These are phyloP conservation scores for Eucalyptus tenuipes DNA, from an alignment of 345 rosid species.

Conservation along the genomic window DNA sequence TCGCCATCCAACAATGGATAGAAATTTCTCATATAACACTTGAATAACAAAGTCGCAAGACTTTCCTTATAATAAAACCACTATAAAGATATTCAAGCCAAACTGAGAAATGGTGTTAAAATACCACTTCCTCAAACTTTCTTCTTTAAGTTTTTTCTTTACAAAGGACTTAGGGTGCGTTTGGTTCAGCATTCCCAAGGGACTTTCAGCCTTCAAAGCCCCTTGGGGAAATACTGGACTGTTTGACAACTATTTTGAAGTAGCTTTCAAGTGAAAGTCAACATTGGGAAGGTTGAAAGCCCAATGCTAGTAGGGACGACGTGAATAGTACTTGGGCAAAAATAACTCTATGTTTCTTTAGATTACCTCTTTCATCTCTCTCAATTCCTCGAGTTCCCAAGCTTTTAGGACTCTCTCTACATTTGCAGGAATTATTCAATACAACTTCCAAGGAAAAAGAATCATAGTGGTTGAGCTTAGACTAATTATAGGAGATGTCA, in stretches of 20 bases:
- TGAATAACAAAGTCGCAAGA: neutral
- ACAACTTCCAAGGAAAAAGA: neutral
- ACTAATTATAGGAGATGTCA: neutral
- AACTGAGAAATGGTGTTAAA: conserved; percentile 34
- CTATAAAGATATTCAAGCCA: neutral
- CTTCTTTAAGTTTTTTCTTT: conserved; percentile 46
- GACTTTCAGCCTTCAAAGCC: no score
- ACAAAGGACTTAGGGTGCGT: conserved; percentile 69
- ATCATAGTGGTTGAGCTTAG: neutral
- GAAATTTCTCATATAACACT: no score
- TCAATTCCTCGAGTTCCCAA: conserved; percentile 61
- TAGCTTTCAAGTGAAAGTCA: no score
- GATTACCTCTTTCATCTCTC: conserved; percentile 89
- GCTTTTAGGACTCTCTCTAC: conserved; percentile 14
- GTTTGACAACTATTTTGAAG: no score
- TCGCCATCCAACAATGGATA: no score
- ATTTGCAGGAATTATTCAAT: neutral
- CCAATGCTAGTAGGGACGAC: no score
- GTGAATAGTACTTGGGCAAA: neutral
- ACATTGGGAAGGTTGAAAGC: neutral
- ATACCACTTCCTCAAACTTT: conserved; percentile 63
- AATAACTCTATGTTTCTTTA: neutral
- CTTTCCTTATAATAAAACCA: neutral
- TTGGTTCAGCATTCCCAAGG: no score
- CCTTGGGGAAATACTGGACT: no score